Base-by-base conservation (phyloP, 164 flowering plant species). In the Chimonanthus praecox region DNA sequence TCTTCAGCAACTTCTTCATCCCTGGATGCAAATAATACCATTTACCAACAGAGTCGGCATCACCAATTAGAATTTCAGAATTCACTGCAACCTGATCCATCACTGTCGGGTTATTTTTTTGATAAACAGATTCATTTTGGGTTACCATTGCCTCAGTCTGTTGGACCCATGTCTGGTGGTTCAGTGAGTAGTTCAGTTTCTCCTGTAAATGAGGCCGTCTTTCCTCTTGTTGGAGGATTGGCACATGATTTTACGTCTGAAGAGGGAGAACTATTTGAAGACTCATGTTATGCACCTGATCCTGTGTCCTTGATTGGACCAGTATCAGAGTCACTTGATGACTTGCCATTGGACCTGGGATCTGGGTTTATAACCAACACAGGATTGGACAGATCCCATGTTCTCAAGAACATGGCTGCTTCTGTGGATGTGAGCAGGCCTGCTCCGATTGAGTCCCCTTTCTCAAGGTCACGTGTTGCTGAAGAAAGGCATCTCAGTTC, bases 281-380 rank as follows among this genome's bases (percentile, higher is more conserved):
- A 92, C 72, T 93, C 97, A 4, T 90, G 94, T 83, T 92, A 94
- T 87, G 86, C 80, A 78, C 97, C 97, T 58, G 97, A 94, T 83
- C 92, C 94, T 3, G 86, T 82, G 54, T 89, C 94, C 16, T 82
- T 94, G 81, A 91, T 94, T 72, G 98, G 98, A 49, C 97, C 98
- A 49, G 92, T 94, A 71, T 91, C 97, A n/a, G 97, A 92, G 77
- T 92, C 98, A 63, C 94, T 94, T 81, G 91, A 92, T 78, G 86
- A 89, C 82, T 94, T 94, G 80, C 88, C 90, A 62, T 76, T 87
- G 77, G 98, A 92, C 79, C 73, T 80, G 13, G 92, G 91, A 13
- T 18, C 83, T 80, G 87, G 88, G 47, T 88, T 86, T 80, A 80
- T 75, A 18, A 33, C 79, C 46, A 86, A 85, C 70, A 49, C 70